These are phyloP conservation scores for Metschnikowia reukaufii DNA, from an alignment of 805 yeast species.

Conservation along the genomic window DNA sequence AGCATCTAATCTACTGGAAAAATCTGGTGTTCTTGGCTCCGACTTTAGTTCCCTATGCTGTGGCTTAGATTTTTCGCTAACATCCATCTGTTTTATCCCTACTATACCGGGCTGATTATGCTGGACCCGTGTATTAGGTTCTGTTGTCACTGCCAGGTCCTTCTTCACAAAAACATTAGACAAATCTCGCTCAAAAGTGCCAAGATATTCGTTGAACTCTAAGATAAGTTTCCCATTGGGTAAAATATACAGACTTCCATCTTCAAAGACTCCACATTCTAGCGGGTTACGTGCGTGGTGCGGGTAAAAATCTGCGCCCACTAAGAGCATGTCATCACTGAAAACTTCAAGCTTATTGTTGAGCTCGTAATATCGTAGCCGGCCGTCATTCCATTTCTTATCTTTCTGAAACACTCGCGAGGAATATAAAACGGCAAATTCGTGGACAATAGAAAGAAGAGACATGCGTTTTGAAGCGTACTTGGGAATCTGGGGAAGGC, in stretches of 20 bases:
- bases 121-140: not conserved
- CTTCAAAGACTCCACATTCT: constrained; percentile 19
- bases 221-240: constrained; percentile 30
- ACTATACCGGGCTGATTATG: not conserved
- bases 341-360: constrained; percentile 48
- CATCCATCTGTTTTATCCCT: not conserved
- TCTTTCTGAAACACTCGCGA: constrained; percentile 44
- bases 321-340: constrained; percentile 35
- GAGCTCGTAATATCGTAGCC: constrained; percentile 43
- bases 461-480: constrained; percentile 11
- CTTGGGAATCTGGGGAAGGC: constrained; percentile 5
- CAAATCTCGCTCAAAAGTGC: constrained; percentile 39
- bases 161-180: constrained; percentile 20
- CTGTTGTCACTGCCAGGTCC: not conserved
- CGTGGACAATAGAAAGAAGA: constrained; percentile 41
- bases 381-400: constrained; percentile 56
- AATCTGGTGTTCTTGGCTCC: too few relatives aligned
- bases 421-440: constrained; percentile 48
- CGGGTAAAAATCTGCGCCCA: constrained; percentile 36
- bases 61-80: not conserved
- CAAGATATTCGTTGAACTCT: constrained; percentile 31
- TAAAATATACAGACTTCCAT: constrained; percentile 26
- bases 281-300: constrained; percentile 21
- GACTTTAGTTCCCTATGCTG: not conserved
- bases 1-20: too few relatives aligned